Base-by-base conservation (phyloP, 2,329 filamentous ascomycete genomes). In the Arthrobotrys sinensis region DNA sequence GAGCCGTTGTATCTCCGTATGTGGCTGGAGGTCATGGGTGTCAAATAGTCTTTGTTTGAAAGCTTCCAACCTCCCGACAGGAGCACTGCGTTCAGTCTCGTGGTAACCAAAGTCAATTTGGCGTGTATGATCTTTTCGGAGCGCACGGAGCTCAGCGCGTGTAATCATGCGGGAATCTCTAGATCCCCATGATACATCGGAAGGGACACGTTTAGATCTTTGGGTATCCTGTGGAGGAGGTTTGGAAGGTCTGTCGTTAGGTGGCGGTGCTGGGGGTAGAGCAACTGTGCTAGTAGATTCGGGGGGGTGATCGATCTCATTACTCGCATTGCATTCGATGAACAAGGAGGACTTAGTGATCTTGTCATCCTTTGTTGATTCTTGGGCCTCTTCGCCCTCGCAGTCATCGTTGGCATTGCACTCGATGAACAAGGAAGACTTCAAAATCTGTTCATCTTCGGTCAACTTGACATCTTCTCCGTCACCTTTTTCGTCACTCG, bases 91-190 rank as follows among this genome's bases (percentile, higher is more conserved):
- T 52, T 21, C 19, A 52, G 48, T 5, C 24, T 21, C 2, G 4
- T 53, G 12, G 28, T 12, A 28, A 12, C 21, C 24, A 28, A 28
- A 28, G 14, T 21, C 21, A 2, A 28, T 14, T 50, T 50, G 19
- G 16, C 16, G 19, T 3, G 19, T 34, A 38, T 32, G 52, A 14
- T n/a, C 7, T n/a, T 32, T 57, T 12, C 34, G 32, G 24, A 57
- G 36, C 38, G 52, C 52, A 14, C 32, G 32, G 10, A 57, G 52
- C 36, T 57, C 52, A 14, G 32, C 32, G 6, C 52, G 52, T 16
- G 52, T 38, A 36, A 57, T 38, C 1, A 14, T n/a, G 19, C 34
- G 5, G 6, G 52, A 38, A 7, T 14, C 36, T 38, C 16, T n/a
- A 21, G n/a, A n/a, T 4, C 32, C 52, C 2, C 2, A 45, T n/a